Conservation (phyloP, 495 filamentous ascomycete genomes). For the Jackrogersella minutella region DNA sequence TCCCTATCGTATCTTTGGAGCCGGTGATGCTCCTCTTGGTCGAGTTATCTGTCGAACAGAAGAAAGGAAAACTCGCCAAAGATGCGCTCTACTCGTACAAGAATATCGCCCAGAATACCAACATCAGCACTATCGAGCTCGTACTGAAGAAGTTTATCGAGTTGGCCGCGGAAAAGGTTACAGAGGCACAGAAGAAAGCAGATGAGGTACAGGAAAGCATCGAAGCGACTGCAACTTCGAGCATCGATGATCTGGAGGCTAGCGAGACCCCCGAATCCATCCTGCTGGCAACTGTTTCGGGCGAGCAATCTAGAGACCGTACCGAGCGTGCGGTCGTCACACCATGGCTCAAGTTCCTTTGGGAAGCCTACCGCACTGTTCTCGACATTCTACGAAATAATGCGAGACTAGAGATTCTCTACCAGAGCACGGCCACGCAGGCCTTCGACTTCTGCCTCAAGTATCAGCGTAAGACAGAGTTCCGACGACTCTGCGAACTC, state of each 20-base stretch:
- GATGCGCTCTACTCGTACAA: constrained; percentile 99
- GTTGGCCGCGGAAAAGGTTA: constrained; percentile 94
- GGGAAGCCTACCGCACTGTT: constrained; percentile 99
- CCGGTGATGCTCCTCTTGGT: constrained; percentile 98
- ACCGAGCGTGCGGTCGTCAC: constrained; percentile 98
- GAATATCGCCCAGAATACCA: constrained; percentile 98
- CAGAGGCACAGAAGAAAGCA: constrained; percentile 93
- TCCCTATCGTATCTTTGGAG: constrained; percentile 94
- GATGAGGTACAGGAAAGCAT: constrained; percentile 91
- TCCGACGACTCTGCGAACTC: constrained; percentile 96
- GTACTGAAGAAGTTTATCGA: constrained; percentile 98
- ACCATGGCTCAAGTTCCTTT: constrained; percentile 98
- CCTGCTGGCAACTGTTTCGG: constrained; percentile 95
- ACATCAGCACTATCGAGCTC: constrained; percentile 95
- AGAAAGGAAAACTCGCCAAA: constrained; percentile 97
- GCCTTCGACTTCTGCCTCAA: constrained; percentile 98
- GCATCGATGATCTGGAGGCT: constrained; percentile 94
- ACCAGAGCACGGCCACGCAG: constrained; percentile 96
- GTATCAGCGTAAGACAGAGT: constrained; percentile 98
- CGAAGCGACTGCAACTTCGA: constrained; percentile 70
- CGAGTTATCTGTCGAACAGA: constrained; percentile 93
- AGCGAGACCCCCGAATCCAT: constrained; percentile 98
- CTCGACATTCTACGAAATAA: constrained; percentile 99
- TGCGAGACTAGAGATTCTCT: constrained; percentile 95
- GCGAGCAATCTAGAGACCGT: constrained; percentile 94